Base-by-base conservation (phyloP, 2,329 filamentous ascomycete species). In the Aspergillus neoniger region DNA sequence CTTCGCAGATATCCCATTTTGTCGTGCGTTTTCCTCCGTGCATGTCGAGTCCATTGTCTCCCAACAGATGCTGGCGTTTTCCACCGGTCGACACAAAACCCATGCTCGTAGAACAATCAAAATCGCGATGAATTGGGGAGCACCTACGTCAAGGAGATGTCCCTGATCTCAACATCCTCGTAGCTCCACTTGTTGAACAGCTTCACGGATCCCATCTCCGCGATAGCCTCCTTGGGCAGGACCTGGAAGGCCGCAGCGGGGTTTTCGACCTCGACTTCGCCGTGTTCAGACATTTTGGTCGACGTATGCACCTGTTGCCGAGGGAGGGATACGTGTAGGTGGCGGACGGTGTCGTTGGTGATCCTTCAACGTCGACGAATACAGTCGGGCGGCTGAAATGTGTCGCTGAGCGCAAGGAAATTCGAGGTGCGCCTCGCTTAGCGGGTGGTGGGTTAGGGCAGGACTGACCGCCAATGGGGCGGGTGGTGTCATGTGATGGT, bases 161-260 rank as follows among this genome's bases (percentile, higher is more conserved):
- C 95, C 82, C 94, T 90, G 83, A 99, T 95, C 88, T 99, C 95
- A 79, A 99, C 94, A 89, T 98, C 91, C 81, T 95, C 95, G 85
- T 98, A 99, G 84, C 84, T 89, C 88, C 93, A 96, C 85, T 96
- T 96, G 89, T 95, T 96, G 88, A 96, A 96, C 76, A 96, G 88
- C 90, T 96, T 96, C 81, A 95, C 86, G 83, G 86, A 89, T 82
- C 92, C 93, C 83, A 95, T 88, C 85, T 96, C 91, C 76, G 88
- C 85, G 77, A 88, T 85, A 79, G 96, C 90, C 72, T 96, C 92
- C 89, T 96, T 96, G 83, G 94, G 92, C 72, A 97, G 90, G 80
- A 92, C 87, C 78, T 87, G 83, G 83, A 88, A 90, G 66, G 70
- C 67, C 82, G 86, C 85, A 79, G 85, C 83, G 77, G 87, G 85